Conservation (phyloP, 208 protist genomes). For the Zelonia costaricensis region DNA sequence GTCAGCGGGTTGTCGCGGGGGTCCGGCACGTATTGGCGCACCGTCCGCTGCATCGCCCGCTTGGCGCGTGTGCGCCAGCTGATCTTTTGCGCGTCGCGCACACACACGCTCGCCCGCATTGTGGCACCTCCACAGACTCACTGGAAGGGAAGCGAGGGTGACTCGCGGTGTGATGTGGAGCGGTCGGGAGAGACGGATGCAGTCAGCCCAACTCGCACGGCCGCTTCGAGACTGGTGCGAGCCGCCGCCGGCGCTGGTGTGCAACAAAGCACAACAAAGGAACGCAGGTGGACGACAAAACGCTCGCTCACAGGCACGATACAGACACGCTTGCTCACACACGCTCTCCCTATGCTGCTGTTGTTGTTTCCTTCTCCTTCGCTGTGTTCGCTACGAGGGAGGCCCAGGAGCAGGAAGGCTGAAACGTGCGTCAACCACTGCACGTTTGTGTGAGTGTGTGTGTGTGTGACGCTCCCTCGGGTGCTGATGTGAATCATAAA, state of each 20-base stretch:
- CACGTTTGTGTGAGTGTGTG: neutral
- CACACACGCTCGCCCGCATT: conserved; percentile 9
- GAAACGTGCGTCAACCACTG: no score
- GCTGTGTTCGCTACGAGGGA: neutral
- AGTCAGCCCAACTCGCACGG: neutral
- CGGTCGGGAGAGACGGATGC: no score
- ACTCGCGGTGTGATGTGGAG: no score
- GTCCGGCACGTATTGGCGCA: conserved; percentile 79
- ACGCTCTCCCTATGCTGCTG: no score
- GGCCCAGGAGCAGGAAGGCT: no score
- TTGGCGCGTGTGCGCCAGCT: conserved; percentile 61
- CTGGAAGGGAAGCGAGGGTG: neutral
- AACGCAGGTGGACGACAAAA: no score
- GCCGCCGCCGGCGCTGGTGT: no score
- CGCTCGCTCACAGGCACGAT: no score
- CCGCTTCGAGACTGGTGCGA: no score
- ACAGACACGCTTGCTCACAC: no score
- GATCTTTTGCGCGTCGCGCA: conserved; percentile 20
- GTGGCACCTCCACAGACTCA: neutral
- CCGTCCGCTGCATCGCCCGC: conserved; percentile 51
- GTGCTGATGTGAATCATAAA: no score
- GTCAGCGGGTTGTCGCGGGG: conserved; percentile 82
- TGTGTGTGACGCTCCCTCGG: neutral
- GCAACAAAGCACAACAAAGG: no score
- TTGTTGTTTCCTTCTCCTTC: neutral